Conservation (phyloP, 2,329 filamentous ascomycete genomes). For the Leptodontidium sp. region DNA sequence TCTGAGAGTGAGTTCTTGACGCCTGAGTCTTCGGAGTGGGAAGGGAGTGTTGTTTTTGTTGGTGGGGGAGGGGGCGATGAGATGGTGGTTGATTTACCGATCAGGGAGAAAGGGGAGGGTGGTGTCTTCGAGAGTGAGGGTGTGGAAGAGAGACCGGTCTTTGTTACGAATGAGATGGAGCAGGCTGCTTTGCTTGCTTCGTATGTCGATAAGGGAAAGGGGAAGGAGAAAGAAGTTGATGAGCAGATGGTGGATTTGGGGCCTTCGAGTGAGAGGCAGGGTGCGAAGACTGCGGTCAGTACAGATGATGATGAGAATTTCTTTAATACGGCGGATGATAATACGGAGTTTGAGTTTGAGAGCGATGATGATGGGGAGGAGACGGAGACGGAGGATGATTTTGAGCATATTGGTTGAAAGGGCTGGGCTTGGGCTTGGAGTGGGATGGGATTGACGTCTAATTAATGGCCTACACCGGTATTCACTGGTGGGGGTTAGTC, state of each 20-base stretch:
- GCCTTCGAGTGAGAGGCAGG: not conserved
- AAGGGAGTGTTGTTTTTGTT: conserved; percentile 13
- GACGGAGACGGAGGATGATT: conserved; percentile 24
- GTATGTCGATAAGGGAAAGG: not conserved
- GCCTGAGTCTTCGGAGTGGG: not conserved
- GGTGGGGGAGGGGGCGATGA: not conserved
- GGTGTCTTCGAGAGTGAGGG: not conserved
- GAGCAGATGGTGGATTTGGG: not conserved
- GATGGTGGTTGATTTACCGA: conserved; percentile 4
- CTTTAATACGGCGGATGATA: conserved; percentile 16
- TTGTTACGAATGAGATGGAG: not conserved
- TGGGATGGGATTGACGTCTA: not conserved
- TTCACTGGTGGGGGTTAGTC: not conserved
- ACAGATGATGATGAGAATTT: conserved; percentile 21
- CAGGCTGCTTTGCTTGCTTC: not conserved
- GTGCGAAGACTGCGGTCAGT: not conserved
- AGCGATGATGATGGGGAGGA: conserved; percentile 20
- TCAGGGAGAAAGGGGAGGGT: conserved; percentile 3
- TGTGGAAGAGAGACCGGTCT: not conserved
- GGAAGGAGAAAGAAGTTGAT: conserved; percentile 5
- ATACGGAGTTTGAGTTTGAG: conserved; percentile 18
- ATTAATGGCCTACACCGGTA: not conserved
- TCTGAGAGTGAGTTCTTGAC: conserved; percentile 25
- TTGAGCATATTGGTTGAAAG: conserved; percentile 6
- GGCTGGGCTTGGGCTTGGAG: not conserved